Base-by-base conservation (phyloP, 2,329 filamentous ascomycete species). In the Fusarium citri region DNA sequence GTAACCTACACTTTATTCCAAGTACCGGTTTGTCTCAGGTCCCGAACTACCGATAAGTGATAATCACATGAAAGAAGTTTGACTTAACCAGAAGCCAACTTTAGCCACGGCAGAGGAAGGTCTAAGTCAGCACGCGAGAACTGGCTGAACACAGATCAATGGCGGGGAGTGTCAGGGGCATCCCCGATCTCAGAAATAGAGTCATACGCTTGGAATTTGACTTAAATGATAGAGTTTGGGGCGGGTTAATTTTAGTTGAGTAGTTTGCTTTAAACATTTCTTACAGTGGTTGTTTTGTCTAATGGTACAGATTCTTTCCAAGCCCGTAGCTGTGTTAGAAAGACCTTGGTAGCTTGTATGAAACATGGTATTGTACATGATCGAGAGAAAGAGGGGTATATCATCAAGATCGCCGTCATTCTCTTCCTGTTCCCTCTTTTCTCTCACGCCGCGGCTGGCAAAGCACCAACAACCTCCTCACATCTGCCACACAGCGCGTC, bases 401-500 rank as follows among this genome's bases (percentile, higher is more conserved):
- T 62, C 40, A 48, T 50, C 58, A 64, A 55, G 20, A 43, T 22
- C 41, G 10, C n/a, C 20, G 10, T 54, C 46, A 48, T 55, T 41
- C 31, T 66, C 31, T 50, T 56, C 31, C 11, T 46, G 31, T 43
- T 62, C 42, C 64, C 59, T 55, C 40, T 57, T 37, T 47, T 59
- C 30, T 55, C 54, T 65, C 58, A 54, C 18, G 55, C 59, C 46
- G 53, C 65, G 43, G 45, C 49, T 45, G 71, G 46, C 25, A 64
- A 46, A 53, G 62, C 63, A 41, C 68, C 59, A 40, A 95, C 86
- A 37, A 91, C 88, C 15, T 88, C 86, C 30, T 90, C 88, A 78
- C 95, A 98, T 76, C 94, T 84, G 50, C 79, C 80, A 79, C 95
- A 98, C 20, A 97, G 81, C 41, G 82, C 79, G 20, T 92, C 88